These are phyloP conservation scores for Rhodotorula babjevae DNA, from an alignment of 768 basidiomycete species.

Conservation along the genomic window DNA sequence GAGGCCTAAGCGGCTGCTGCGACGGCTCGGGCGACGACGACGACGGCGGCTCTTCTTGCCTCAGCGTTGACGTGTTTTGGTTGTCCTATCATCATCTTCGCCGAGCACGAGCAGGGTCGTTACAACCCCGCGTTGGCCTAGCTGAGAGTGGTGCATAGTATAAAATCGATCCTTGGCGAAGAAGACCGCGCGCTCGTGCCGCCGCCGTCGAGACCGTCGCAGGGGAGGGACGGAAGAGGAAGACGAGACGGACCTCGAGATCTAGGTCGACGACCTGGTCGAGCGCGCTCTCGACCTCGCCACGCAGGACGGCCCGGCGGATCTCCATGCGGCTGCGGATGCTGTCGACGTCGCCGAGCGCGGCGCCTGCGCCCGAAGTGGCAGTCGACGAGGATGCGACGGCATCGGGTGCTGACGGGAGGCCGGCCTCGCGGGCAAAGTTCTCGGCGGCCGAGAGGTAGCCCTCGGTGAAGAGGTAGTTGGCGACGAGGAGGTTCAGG, in stretches of 20 bases:
- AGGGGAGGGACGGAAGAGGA: constrained; percentile 45
- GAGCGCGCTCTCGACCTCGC: constrained; percentile 92
- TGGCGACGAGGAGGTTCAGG: constrained; percentile 88
- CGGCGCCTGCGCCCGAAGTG: not conserved
- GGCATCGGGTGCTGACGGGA: constrained; percentile 44
- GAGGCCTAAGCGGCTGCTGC: not conserved
- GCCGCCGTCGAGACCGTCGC: not conserved
- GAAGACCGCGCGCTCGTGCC: too few relatives aligned
- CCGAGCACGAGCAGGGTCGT: constrained; percentile 8
- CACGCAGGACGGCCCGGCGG: constrained; percentile 84
- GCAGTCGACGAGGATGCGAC: constrained; percentile 52
- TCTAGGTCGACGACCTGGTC: constrained; percentile 92
- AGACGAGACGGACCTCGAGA: constrained; percentile 71
- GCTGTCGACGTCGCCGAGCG: constrained; percentile 68
- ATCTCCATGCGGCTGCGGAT: constrained; percentile 94
- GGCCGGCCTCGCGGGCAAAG: constrained; percentile 80
- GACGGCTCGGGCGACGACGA: not conserved
- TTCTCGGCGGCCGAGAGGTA: constrained; percentile 94
- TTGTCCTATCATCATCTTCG: constrained; percentile 40
- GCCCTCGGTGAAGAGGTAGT: constrained; percentile 95
- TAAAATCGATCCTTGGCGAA: constrained; percentile 30
- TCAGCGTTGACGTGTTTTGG: constrained; percentile 39
- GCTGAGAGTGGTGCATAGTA: constrained; percentile 46
- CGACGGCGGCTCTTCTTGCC: constrained; percentile 1
- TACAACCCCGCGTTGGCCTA: constrained; percentile 19